These are phyloP conservation scores for bread wheat (Triticum aestivum) DNA, from an alignment of 176 grass and related monocot genomes.

Conservation along the genomic window IWGSC_CS_RefSeq_v2.1 NC_057814.1:461943893-461944392, in stretches of 20 bases:
- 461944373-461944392: constrained; percentile 35
- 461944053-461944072: not conserved
- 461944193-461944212: not conserved
- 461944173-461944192: not conserved
- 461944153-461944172: not conserved
- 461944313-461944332: not conserved
- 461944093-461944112: not conserved
- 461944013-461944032: not conserved
- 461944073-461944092: not conserved
- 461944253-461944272: not conserved
- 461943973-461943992: too few relatives aligned
- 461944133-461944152: not conserved
- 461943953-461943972: too few relatives aligned
- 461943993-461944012: not conserved
- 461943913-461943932: too few relatives aligned
- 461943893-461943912: too few relatives aligned
- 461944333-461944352: not conserved
- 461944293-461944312: not conserved
- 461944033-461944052: not conserved
- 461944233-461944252: not conserved
- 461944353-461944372: not conserved
- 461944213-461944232: not conserved
- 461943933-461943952: too few relatives aligned
- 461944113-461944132: not conserved
- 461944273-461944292: not conserved